These are phyloP conservation scores for Pseudopithomyces chartarum DNA, from an alignment of 2,329 filamentous ascomycete species.

Conservation along the genomic window DNA sequence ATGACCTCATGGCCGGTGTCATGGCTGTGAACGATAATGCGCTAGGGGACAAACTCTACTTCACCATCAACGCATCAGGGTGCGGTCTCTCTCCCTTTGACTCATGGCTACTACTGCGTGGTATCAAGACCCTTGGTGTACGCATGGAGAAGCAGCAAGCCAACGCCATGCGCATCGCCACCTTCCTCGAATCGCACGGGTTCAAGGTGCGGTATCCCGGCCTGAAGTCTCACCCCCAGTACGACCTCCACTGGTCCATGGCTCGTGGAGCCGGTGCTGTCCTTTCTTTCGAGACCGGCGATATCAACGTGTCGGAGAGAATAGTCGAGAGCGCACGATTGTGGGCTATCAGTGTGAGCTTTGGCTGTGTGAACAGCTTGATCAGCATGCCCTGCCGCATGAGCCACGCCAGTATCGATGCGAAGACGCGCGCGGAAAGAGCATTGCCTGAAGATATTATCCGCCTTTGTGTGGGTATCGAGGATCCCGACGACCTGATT, in stretches of 20 bases:
- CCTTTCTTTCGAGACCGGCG: conserved; percentile 93
- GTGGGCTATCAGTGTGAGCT: conserved; percentile 96
- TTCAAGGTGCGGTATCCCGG: conserved; percentile 97
- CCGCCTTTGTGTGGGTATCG: conserved; percentile 92
- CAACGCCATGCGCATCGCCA: conserved; percentile 88
- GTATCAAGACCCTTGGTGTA: conserved; percentile 94
- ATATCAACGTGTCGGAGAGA: conserved; percentile 79
- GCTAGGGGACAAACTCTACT: conserved; percentile 88
- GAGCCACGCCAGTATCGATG: conserved; percentile 98
- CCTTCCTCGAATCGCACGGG: conserved; percentile 87
- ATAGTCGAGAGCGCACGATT: conserved; percentile 92
- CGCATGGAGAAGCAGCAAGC: conserved; percentile 98
- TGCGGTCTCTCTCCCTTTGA: conserved; percentile 95
- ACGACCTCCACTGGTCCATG: conserved; percentile 94
- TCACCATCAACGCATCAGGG: conserved; percentile 95
- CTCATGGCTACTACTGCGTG: conserved; percentile 91
- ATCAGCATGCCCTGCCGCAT: conserved; percentile 99
- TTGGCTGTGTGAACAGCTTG: conserved; percentile 96
- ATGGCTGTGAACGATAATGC: conserved; percentile 84
- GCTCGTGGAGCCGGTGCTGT: conserved; percentile 93
- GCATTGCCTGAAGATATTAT: conserved; percentile 98
- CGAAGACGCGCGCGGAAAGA: conserved; percentile 73
- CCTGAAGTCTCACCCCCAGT: conserved; percentile 92
- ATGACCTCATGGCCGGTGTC: conserved; percentile 98
- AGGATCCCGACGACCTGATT: conserved; percentile 88